These are phyloP conservation scores for Penicillium sp. DNA, from an alignment of 2,329 filamentous ascomycete species.

Conservation along the genomic window DNA sequence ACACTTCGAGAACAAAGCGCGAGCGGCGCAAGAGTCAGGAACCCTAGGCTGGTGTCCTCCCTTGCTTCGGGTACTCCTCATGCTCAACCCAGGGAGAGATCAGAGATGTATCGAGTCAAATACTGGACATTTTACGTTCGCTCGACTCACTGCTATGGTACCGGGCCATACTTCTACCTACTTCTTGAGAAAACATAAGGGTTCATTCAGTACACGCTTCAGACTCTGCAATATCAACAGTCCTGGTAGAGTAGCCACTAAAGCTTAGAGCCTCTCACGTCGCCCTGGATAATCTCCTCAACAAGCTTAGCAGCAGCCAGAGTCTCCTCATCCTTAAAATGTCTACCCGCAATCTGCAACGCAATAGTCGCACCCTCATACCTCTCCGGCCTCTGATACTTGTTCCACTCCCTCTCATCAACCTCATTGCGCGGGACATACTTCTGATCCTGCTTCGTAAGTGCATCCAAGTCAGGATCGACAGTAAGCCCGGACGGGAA, in stretches of 20 bases:
- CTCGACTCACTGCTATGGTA: too few species aligned
- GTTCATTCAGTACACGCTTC: too few species aligned
- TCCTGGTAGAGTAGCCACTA: background rate
- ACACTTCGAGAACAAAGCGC: too few species aligned
- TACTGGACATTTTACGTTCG: too few species aligned
- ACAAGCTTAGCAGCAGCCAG: constrained; percentile 35
- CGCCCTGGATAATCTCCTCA: constrained; percentile 18
- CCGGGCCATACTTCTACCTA: too few species aligned
- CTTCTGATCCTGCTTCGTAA: constrained; percentile 16
- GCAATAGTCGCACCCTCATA: constrained; percentile 51
- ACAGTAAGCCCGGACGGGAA: constrained; percentile 34
- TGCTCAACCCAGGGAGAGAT: too few species aligned
- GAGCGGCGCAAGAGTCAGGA: too few species aligned
- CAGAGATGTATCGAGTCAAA: too few species aligned
- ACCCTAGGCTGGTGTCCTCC: too few species aligned
- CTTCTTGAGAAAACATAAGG: too few species aligned
- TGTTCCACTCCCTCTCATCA: constrained; percentile 36
- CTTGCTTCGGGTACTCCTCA: too few species aligned
- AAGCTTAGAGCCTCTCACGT: constrained; percentile 1
- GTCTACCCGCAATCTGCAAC: constrained; percentile 53
- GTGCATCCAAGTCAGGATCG: constrained; percentile 26
- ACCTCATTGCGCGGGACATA: constrained; percentile 28
- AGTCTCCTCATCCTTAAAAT: constrained; percentile 57
- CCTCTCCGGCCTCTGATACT: constrained; percentile 32
- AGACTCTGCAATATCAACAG: too few species aligned